These are phyloP conservation scores for Austroboletus eburneus DNA, from an alignment of 768 basidiomycete genomes.

Conservation along the genomic window DNA sequence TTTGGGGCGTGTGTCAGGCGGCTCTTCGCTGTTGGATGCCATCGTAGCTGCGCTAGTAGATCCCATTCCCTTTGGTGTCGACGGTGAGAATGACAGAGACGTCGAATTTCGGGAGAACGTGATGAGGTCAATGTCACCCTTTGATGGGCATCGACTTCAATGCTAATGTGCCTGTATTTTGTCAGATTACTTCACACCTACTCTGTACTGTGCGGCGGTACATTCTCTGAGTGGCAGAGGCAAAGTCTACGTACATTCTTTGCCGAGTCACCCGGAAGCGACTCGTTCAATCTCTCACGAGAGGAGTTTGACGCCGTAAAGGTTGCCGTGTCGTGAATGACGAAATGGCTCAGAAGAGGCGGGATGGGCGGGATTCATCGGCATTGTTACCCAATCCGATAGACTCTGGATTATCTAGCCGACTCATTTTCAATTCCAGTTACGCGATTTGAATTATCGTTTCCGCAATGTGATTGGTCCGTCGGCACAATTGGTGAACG, in stretches of 20 bases:
- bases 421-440: constrained; percentile 19
- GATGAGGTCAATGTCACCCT: constrained; percentile 38
- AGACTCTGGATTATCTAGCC: constrained; percentile 23
- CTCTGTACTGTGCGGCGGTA: constrained; percentile 36
- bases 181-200: constrained; percentile 52
- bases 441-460: constrained; percentile 23
- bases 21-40: constrained; percentile 39
- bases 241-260: constrained; percentile 27
- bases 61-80: constrained; percentile 61
- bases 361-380: constrained; percentile 12
- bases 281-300: constrained; percentile 28
- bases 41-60: constrained; percentile 49
- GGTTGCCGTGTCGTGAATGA: constrained; percentile 20
- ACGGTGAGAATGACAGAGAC: constrained; percentile 64
- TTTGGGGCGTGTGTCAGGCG: constrained; percentile 34
- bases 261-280: constrained; percentile 11
- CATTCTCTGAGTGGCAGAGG: constrained; percentile 30
- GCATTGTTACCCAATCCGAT: constrained; percentile 13
- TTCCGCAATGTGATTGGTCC: constrained; percentile 15
- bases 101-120: constrained; percentile 64
- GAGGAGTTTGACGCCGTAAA: constrained; percentile 24
- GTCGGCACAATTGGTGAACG: constrained; percentile 7
- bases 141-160: not conserved
- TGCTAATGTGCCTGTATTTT: not conserved
- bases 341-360: constrained; percentile 9